These are phyloP conservation scores for Rhodomyrtus tomentosa DNA, from an alignment of 345 rosid genomes.

Conservation along the genomic window DNA sequence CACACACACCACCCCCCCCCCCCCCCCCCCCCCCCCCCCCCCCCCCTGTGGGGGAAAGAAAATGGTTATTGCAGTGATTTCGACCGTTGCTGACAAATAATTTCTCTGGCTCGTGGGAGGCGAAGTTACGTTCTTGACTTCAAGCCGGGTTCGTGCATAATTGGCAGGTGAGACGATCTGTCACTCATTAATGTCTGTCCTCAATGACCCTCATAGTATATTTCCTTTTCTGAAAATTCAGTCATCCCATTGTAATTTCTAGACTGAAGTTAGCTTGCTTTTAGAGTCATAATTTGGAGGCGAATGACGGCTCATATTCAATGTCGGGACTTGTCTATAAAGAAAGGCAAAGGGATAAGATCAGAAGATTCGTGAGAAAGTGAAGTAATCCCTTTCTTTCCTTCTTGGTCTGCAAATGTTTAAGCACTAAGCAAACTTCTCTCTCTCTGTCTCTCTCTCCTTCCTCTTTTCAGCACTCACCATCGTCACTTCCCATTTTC, in stretches of 20 bases:
- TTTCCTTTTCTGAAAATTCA: background rate
- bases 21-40: no score
- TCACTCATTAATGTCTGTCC: background rate
- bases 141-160: background rate
- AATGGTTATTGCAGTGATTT: background rate
- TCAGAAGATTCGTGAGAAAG: conserved; percentile 1
- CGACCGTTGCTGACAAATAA: background rate
- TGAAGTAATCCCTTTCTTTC: conserved; percentile 34
- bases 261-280: background rate
- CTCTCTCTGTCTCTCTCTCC: background rate
- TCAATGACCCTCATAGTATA: background rate
- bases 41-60: no score
- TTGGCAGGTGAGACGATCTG: background rate
- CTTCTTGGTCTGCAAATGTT: conserved; percentile 13
- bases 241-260: background rate
- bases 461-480: background rate
- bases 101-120: background rate
- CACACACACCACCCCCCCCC: no score
- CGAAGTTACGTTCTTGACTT: background rate
- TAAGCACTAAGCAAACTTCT: conserved; percentile 8
- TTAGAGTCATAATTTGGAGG: background rate
- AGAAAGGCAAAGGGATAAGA: background rate
- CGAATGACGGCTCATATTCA: background rate
- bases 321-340: background rate
- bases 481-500: conserved; percentile 4